These are phyloP conservation scores for Leucosporidium creatinivorum DNA, from an alignment of 768 basidiomycete species.

Conservation along the genomic window DNA sequence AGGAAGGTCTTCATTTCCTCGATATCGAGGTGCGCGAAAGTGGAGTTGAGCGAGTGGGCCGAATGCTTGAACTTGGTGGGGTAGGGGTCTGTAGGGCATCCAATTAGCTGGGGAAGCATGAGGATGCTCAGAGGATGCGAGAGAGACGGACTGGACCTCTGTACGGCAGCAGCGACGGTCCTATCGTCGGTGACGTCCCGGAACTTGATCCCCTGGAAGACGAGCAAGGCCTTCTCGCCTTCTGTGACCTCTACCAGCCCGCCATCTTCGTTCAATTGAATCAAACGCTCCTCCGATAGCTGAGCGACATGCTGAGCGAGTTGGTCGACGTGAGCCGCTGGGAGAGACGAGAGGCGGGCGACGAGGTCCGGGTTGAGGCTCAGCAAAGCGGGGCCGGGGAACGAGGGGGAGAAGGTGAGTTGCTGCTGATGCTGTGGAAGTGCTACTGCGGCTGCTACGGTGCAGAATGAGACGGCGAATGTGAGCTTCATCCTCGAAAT, in stretches of 20 bases:
- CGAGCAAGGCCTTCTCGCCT: constrained; percentile 27
- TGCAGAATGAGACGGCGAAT: no score
- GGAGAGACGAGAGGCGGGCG: neutral
- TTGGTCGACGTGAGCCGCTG: neutral
- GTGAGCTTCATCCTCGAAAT: no score
- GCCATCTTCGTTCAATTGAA: neutral
- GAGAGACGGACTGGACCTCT: neutral
- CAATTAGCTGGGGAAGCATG: neutral
- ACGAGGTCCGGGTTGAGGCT: neutral
- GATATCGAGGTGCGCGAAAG: constrained; percentile 12
- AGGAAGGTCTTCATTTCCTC: constrained; percentile 5
- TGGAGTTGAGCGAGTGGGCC: neutral
- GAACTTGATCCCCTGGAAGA: constrained; percentile 12
- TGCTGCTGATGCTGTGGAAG: neutral
- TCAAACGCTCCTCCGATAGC: constrained; percentile 10
- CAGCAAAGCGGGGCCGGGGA: neutral
- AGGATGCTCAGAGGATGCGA: no score
- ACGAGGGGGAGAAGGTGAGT: neutral
- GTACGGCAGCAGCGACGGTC: neutral
- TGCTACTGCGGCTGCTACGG: no score
- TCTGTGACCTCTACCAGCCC: constrained; percentile 6
- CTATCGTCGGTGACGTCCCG: constrained; percentile 30
- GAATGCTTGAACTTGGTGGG: constrained; percentile 5
- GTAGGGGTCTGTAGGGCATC: neutral
- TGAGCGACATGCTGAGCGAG: constrained; percentile 3